Percentiles rank a stretch among this genome's conserved stretches.
Conservation (phyloP, 1,284 basidiomycete genomes). For the Austroboletus olivaceoglutinosus region DNA sequence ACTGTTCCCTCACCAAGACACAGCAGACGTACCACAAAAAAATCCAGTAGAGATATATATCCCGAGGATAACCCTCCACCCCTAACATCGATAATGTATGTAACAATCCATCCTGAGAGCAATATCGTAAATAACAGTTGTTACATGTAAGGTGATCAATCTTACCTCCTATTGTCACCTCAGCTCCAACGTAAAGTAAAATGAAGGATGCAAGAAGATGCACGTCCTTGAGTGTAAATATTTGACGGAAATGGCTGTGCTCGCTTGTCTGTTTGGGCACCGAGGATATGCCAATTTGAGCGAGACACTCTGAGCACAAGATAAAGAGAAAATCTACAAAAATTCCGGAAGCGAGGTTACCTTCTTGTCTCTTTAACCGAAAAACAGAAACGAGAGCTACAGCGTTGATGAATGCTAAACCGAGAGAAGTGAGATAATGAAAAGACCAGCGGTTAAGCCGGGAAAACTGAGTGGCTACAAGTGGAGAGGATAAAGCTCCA, state of each 20-base stretch:
- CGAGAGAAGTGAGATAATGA: slow-evolving; percentile 61
- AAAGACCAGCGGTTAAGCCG: slow-evolving; percentile 52
- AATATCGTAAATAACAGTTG: not conserved
- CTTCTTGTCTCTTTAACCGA: slow-evolving; percentile 52
- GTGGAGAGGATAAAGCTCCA: slow-evolving; percentile 58
- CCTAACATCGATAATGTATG: slow-evolving; percentile 28
- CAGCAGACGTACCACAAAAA: slow-evolving; percentile 38
- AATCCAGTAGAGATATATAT: slow-evolving; percentile 49
- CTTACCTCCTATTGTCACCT: slow-evolving; percentile 52
- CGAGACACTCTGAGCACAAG: slow-evolving; percentile 22
- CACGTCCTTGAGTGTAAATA: slow-evolving; percentile 44
- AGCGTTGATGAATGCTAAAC: slow-evolving; percentile 50
- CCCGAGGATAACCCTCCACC: slow-evolving; percentile 46
- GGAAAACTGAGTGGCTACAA: slow-evolving; percentile 62
- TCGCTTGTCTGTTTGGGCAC: slow-evolving; percentile 24
- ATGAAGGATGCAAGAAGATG: slow-evolving; percentile 51
- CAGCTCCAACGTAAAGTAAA: slow-evolving; percentile 56
- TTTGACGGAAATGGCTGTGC: slow-evolving; percentile 47
- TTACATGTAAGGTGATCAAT: not conserved
- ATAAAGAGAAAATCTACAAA: not conserved
- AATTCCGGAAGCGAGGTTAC: slow-evolving; percentile 23
- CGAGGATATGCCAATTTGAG: slow-evolving; percentile 31
- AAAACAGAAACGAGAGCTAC: slow-evolving; percentile 47
- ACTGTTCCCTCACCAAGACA: not conserved
- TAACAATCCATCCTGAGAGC: slow-evolving; percentile 37